These are phyloP conservation scores for Starmera caribaea DNA, from an alignment of 805 yeast species.

Conservation along the genomic window DNA sequence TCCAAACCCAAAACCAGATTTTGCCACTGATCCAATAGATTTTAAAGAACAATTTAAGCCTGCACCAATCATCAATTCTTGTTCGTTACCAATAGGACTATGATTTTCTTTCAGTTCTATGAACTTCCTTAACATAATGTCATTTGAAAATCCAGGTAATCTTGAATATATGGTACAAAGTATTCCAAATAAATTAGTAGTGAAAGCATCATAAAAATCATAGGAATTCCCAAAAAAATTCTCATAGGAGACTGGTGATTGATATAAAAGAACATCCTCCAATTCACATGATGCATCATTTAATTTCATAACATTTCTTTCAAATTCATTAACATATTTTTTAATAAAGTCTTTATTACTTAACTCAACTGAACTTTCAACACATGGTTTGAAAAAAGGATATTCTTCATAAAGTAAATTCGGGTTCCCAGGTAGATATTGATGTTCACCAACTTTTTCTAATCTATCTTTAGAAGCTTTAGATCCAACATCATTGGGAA, in stretches of 20 bases:
- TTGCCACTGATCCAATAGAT: slow-evolving; percentile 16
- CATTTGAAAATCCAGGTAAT: slow-evolving; percentile 2
- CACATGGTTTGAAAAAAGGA: slow-evolving; percentile 15
- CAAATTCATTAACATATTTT: slow-evolving; percentile 7
- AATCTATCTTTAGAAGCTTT: slow-evolving; percentile 3
- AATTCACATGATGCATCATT: slow-evolving; percentile 4
- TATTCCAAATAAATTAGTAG: slow-evolving; percentile 4
- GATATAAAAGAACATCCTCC: slow-evolving; percentile 6
- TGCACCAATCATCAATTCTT: slow-evolving; percentile 3
- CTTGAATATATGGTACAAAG: slow-evolving; percentile 4
- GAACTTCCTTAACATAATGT: slow-evolving; percentile 5
- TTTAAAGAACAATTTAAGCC: slow-evolving; percentile 10
- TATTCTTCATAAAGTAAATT: slow-evolving; percentile 14
- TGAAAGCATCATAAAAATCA: slow-evolving; percentile 9
- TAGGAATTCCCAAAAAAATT: slow-evolving; percentile 6
- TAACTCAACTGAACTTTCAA: slow-evolving; percentile 7
- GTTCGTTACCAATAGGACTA: slow-evolving; percentile 1
- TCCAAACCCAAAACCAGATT: slow-evolving; percentile 14
- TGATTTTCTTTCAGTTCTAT: slow-evolving; percentile 7
- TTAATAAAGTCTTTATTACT: slow-evolving; percentile 8
- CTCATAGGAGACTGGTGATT: slow-evolving; percentile 6
- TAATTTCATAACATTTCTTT: slow-evolving; percentile 1
- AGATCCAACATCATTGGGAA: slow-evolving; percentile 13
- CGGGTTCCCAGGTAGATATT: slow-evolving; percentile 15
- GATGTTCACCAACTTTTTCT: slow-evolving; percentile 9